Evolutionary conservation across 1,284 basidiomycete species (phyloP), one percentile per base, ranked within the genome.

Genomic region (Ustilago lituana): DNA sequence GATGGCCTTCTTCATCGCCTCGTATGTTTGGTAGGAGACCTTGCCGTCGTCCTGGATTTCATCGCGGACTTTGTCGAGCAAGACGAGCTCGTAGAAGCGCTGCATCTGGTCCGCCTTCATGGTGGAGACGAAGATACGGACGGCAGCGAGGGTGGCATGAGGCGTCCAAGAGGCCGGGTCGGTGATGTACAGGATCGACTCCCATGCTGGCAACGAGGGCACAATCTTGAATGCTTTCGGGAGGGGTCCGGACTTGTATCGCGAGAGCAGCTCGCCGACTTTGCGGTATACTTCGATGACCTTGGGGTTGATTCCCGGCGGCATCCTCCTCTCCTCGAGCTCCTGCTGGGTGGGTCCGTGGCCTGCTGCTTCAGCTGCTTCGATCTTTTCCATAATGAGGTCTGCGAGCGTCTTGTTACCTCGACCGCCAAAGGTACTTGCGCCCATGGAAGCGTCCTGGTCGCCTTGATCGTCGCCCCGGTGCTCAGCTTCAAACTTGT

Each of bases 191-290:
- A 99, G 88, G 64, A 98, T 89, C 51, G 93, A 91, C 8, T 94
- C 94, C 96, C 96, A 99, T 68, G 92, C 90, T 6, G 93, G 92
- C 20, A 98, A 88, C 5, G 94, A 92, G 3, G 96, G 96, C 27
- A 99, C 91, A 59, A 99, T 93, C 86, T 98, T 98, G 88, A 99
- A 95, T 1, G 94, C 88, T 85, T 98, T 98, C 17, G 96, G 96
- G 0, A 99, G 86, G 1, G 94, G 90, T 2, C 95, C 95, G 8
- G 94, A 96, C 79, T 92, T 94, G 86, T 99, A 98, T 53, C 90
- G 89, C 39, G 88, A 90, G 29, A 98, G 87, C 63, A 95, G 89
- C 70, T 88, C 85, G 26, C 93, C 95, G 51, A 96, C 88, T 85
- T 93, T 94, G 74, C 10, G 52, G 83, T 98, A 99, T 10, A 94